These are phyloP conservation scores for Paramecium biaurelia DNA, from an alignment of 73 alveolate species.

Conservation along the genomic window DNA sequence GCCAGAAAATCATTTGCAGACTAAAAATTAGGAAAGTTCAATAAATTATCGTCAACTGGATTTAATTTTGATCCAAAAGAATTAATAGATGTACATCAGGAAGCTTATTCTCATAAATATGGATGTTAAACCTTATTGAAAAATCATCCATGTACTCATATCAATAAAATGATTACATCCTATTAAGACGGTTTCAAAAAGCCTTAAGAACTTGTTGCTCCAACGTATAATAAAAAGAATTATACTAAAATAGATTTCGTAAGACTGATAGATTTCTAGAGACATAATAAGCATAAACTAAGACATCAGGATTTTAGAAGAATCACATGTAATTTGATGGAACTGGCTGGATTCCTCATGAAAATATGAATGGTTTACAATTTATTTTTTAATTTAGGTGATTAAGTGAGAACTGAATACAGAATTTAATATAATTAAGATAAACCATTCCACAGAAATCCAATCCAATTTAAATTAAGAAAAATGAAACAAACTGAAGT, in stretches of 20 bases:
- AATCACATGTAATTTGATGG: slow-evolving; percentile 52
- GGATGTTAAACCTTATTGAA: slow-evolving; percentile 31
- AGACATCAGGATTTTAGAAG: slow-evolving; percentile 46
- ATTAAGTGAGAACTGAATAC: slow-evolving; percentile 39
- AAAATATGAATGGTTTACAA: background rate
- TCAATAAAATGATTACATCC: background rate
- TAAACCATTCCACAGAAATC: slow-evolving; percentile 48
- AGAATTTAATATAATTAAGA: slow-evolving; percentile 30
- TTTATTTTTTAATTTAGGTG: background rate
- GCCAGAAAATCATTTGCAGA: slow-evolving; percentile 15
- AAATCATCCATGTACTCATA: slow-evolving; percentile 15
- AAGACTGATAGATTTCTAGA: slow-evolving; percentile 29
- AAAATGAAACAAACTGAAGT: slow-evolving; percentile 26
- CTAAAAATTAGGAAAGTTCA: slow-evolving; percentile 9
- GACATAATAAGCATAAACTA: background rate
- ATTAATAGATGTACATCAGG: background rate
- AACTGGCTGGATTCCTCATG: slow-evolving; percentile 37
- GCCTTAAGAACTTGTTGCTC: slow-evolving; percentile 33
- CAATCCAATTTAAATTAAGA: background rate
- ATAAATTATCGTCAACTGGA: slow-evolving; percentile 48
- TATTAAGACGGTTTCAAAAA: slow-evolving; percentile 46
- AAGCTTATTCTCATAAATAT: slow-evolving; percentile 45
- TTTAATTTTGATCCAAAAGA: slow-evolving; percentile 40
- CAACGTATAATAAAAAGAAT: background rate
- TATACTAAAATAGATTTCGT: slow-evolving; percentile 7